Percentiles rank a stretch among this genome's conserved stretches.
Evolutionary conservation across 768 basidiomycete genomes (phyloP).

Genomic region (Podaxis mareebaensis): DNA sequence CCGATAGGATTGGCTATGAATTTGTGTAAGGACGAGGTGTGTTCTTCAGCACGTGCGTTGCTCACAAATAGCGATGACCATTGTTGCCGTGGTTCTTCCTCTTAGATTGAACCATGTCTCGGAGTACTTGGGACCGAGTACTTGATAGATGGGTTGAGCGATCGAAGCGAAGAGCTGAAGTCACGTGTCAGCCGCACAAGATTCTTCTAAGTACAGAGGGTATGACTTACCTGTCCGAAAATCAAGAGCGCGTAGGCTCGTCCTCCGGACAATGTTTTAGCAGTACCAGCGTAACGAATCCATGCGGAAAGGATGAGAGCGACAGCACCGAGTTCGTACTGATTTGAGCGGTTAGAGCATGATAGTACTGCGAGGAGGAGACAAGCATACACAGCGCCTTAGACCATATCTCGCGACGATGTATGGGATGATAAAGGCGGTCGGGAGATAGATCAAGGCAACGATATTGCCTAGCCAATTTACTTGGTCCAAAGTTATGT

Average conservation of each 20-base stretch:
- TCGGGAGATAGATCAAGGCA: constrained; percentile 61
- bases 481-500: constrained; percentile 67
- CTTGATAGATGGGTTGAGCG: constrained; percentile 73
- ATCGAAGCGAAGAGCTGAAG: constrained; percentile 60
- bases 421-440: constrained; percentile 58
- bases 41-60: not conserved
- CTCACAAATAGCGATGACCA: constrained; percentile 54
- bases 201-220: not conserved
- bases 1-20: constrained; percentile 71
- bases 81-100: constrained; percentile 77
- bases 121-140: constrained; percentile 79
- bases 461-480: constrained; percentile 83
- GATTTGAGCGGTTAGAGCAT: not conserved
- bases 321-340: constrained; percentile 65
- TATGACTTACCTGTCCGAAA: constrained; percentile 60
- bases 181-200: not conserved
- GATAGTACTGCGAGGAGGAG: constrained; percentile 4
- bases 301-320: constrained; percentile 65
- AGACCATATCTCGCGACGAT: constrained; percentile 62
- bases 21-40: not conserved
- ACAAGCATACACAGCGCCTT: constrained; percentile 50
- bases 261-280: constrained; percentile 46
- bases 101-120: constrained; percentile 81
- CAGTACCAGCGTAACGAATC: constrained; percentile 76
- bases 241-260: constrained; percentile 69